Evolutionary conservation across 805 yeast genomes (phyloP).

Genomic region (Ascoidea tarda): DNA sequence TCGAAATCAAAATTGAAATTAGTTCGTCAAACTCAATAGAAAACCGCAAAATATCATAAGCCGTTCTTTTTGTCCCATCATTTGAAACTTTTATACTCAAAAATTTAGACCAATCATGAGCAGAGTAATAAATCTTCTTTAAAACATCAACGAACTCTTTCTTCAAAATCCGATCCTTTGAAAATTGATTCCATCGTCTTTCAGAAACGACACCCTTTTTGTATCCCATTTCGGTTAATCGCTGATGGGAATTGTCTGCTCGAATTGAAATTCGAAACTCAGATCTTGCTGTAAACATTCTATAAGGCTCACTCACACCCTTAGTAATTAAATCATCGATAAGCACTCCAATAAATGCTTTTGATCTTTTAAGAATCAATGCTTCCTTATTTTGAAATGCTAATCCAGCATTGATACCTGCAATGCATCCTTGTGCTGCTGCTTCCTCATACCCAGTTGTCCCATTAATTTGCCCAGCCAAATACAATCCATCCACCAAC

Average conservation of each 20-base stretch:
- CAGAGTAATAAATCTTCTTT: constrained; percentile 29
- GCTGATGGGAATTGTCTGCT: constrained; percentile 84
- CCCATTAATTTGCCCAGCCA: constrained; percentile 98
- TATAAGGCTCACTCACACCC: constrained; percentile 93
- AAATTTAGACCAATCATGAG: constrained; percentile 46
- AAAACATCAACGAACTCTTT: constrained; percentile 31
- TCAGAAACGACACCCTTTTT: constrained; percentile 52
- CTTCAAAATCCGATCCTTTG: constrained; percentile 28
- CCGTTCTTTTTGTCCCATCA: constrained; percentile 40
- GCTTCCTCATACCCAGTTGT: constrained; percentile 99
- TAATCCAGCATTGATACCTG: constrained; percentile 91
- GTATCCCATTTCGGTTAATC: constrained; percentile 63
- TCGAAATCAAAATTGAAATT: constrained; percentile 2
- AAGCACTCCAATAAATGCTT: constrained; percentile 85
- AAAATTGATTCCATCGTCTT: constrained; percentile 36
- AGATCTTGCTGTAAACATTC: constrained; percentile 95
- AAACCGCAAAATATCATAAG: constrained; percentile 39
- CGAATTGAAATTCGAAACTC: constrained; percentile 86
- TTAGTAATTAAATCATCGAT: constrained; percentile 89
- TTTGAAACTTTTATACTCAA: constrained; percentile 13
- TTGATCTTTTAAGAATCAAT: constrained; percentile 52
- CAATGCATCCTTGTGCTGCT: constrained; percentile 89
- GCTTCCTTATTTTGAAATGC: constrained; percentile 24
- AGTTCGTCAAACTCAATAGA: neutral
- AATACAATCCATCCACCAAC: constrained; percentile 55